Base-by-base conservation (phyloP, 192 early-diverging fungal species). In the Blastocladiella britannica region DNA sequence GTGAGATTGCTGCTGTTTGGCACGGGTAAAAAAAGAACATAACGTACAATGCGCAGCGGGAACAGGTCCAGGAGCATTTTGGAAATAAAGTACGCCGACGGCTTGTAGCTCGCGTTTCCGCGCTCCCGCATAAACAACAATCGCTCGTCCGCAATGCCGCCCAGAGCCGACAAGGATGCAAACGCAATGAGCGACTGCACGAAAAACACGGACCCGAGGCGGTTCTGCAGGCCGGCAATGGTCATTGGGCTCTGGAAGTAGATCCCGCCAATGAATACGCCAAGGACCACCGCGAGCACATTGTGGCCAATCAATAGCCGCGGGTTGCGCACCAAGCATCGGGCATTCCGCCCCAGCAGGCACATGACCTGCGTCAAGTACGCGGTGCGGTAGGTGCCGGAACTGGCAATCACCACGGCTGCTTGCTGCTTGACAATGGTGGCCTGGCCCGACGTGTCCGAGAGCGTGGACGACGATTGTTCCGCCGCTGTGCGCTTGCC, bases 151-250 rank as follows among this genome's bases (percentile, higher is more conserved):
- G 68, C 69, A 51, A 82, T 72, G 51, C 70, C 65, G 7, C 77
- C 76, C 51, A 87, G 67, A 0, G 84, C 81, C 31, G 70, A 73
- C 7, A 83, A 67, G 5, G 72, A 72, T 12, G 82, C 77, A 63
- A 87, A 87, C 0, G 79, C 84, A 9, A 87, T 58, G 24, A 87
- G 67, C 3, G 75, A 71, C 55, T 80, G 69, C 63, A 84, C 63
- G 57, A 87, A 84, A 55, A 87, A 82, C 22, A 81, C 55, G 0
- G 74, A 73, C 0, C 84, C 84, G 2, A 83, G 68, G 23, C 82
- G 70, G 58, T 87, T 87, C 65, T 87, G 84, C 26, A 87, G 71
- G n/a, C 84, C 84, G 3, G 70, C 76, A 18, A 87, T 58, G 37
- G 69, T 64, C 28, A 60, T 57, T 53, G 78, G 66, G 7, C 73